Base-by-base conservation (phyloP, 495 filamentous ascomycete species). In the Penicillium arizonense region DNA sequence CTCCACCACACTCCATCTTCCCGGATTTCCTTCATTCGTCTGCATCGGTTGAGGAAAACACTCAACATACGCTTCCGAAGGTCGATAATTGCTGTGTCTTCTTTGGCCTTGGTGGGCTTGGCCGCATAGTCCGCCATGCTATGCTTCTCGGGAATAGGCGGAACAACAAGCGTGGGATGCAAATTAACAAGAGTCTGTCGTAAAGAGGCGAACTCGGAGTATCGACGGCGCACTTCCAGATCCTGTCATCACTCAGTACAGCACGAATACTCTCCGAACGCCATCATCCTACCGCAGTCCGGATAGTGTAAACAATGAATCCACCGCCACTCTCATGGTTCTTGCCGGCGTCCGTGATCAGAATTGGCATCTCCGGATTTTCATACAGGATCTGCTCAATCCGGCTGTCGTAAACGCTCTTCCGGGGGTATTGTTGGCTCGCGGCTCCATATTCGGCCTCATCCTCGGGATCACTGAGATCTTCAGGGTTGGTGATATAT, bases 71-170 rank as follows among this genome's bases (percentile, higher is more conserved):
- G 87, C 68, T 97, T 97, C 45, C 94, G 82, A 35, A 96, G 77
- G 56, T 98, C 94, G 51, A 98, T 98, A 39, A 97, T 97, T 53
- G 89, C 87, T 28, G 88, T 86, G 68, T 98, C 95, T 71, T 97
- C 94, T 70, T 97, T 98, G 24, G 94, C 94, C 65, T 92, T 96
- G 26, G 94, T 97, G 0, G 94, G 94, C 57, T 96, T 96, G 16
- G 95, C 92, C 21, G 94, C 94, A 68, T 98, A 98, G 64, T 98
- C 94, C 42, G 94, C 93, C 87, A 97, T 93, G 47, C 90, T 91
- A 65, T 97, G 94, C 68, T 98, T 98, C 73, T 98, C 94, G 8
- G 94, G 94, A 56, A 98, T 98, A 2, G 94, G 94, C 1, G 94
- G 94, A 46, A 98, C 88, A 55, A 98, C 86, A 32, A 97, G 81